Base-by-base conservation (phyloP, 805 yeast species). In the Tetrapisispora arboricola region DNA sequence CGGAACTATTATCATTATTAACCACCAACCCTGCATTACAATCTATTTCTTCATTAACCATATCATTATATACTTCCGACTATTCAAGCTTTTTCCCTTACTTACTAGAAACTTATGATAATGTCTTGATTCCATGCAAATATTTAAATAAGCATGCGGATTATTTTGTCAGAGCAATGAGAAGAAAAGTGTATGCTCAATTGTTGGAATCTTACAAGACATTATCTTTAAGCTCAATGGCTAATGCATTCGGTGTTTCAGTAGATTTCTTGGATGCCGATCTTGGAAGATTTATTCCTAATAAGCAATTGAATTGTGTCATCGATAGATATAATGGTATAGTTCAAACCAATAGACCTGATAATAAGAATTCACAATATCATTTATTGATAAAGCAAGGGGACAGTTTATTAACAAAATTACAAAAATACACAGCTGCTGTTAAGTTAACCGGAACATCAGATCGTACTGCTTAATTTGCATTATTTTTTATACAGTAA, bases 341-440 rank as follows among this genome's bases (percentile, higher is more conserved):
- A 46, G 84, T 92, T 48, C 94, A 85, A 61, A 92, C 98, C 15
- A 92, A 87, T 64, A 75, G 97, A 51, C 96, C 96, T 2, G 98
- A 92, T 61, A 87, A 83, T 66, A 92, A 92, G 66, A 90, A 92
- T 59, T 83, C 85, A 42, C 97, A 90, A 65, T 92, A 88, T 63
- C 95, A 87, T 59, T 63, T 70, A 47, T 72, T 92, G 55, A 79
- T 92, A 54, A 87, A 85, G 63, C 94, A 82, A 59, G 97, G 98
- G 47, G 98, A 92, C 58, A 77, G 80, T 2, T 70, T 92, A 54
- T 75, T 92, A 60, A 90, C 98, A 15, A 92, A 90, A 63, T 72
- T 92, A 57, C 98, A 92, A 63, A 92, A 88, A 63, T 92, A 90
- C 54, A 95, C 95, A 36, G 96, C 97, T 34, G 96, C 96, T 18